A percentile compares a stretch with the other conserved stretches of the same genome.
Evolutionary conservation across 202 grass and related monocot species (phyloP).

Genomic region (Carex arenaria): DNA sequence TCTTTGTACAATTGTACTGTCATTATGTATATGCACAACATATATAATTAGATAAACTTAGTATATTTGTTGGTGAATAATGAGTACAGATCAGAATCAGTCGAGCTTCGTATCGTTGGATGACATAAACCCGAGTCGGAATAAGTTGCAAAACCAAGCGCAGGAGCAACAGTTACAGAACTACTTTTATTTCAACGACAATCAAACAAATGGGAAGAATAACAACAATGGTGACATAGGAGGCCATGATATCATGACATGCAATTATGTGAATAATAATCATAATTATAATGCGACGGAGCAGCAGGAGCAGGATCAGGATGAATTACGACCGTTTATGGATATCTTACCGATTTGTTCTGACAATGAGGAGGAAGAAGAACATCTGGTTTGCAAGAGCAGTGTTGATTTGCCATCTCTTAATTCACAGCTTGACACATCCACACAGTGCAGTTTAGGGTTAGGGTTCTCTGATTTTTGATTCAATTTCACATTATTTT

Average conservation of each 20-base stretch:
- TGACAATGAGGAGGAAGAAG: neutral
- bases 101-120: neutral
- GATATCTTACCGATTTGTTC: neutral
- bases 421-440: conserved; percentile 1
- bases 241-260: neutral
- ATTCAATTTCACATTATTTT: neutral
- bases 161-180: neutral
- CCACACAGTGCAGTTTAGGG: conserved; percentile 21
- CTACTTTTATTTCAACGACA: neutral
- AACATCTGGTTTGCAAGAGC: neutral
- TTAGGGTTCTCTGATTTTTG: conserved; percentile 18
- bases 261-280: neutral
- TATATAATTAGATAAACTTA: neutral
- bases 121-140: neutral
- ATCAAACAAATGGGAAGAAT: neutral
- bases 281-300: neutral
- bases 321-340: conserved; percentile 1
- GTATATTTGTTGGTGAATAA: neutral
- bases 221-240: neutral
- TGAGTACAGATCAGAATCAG: neutral
- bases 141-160: neutral
- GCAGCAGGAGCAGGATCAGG: neutral
- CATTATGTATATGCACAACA: neutral
- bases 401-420: conserved; percentile 6
- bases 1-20: neutral